A percentile compares a stretch with the other conserved stretches of the same genome.
Evolutionary conservation across 768 basidiomycete genomes (phyloP).

Genomic region (Agrocybe chaxingu): DNA sequence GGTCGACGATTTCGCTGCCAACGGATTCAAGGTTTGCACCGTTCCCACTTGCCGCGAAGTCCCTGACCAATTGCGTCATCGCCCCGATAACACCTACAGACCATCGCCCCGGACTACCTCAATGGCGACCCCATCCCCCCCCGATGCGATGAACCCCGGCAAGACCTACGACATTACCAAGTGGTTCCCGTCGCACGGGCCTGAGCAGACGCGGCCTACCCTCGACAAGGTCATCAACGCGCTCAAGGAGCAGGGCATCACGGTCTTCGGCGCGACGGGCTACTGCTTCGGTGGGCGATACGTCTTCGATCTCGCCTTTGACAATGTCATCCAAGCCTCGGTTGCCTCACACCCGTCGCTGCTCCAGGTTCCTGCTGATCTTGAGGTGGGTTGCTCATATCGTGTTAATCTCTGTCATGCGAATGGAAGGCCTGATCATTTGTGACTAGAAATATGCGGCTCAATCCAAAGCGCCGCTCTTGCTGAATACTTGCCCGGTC

Average conservation of each 20-base stretch:
- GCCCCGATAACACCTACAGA: conserved; percentile 18
- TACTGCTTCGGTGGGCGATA: conserved; percentile 71
- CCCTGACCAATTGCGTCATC: background rate
- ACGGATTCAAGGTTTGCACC: conserved; percentile 38
- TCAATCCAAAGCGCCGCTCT: conserved; percentile 48
- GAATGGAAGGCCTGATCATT: too few species aligned
- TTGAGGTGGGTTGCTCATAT: conserved; percentile 41
- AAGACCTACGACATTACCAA: conserved; percentile 31
- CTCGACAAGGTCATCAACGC: conserved; percentile 55
- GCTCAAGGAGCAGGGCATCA: conserved; percentile 59
- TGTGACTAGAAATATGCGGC: conserved; percentile 38
- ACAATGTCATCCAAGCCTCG: conserved; percentile 43
- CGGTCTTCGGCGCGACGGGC: conserved; percentile 54
- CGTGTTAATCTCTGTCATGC: background rate
- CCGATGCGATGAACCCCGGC: conserved; percentile 30
- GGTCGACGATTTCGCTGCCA: conserved; percentile 39
- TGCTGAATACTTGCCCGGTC: conserved; percentile 60
- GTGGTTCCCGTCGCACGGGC: conserved; percentile 44
- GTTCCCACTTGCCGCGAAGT: background rate
- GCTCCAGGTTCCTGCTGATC: conserved; percentile 55
- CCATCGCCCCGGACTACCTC: conserved; percentile 38
- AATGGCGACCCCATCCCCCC: conserved; percentile 39
- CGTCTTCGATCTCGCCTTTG: conserved; percentile 61
- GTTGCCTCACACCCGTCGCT: conserved; percentile 61
- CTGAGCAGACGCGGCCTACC: conserved; percentile 37